Evolutionary conservation across 2,329 filamentous ascomycete species (phyloP), one percentile per base, ranked within the genome.

Genomic region (Epichloe baconii): DNA sequence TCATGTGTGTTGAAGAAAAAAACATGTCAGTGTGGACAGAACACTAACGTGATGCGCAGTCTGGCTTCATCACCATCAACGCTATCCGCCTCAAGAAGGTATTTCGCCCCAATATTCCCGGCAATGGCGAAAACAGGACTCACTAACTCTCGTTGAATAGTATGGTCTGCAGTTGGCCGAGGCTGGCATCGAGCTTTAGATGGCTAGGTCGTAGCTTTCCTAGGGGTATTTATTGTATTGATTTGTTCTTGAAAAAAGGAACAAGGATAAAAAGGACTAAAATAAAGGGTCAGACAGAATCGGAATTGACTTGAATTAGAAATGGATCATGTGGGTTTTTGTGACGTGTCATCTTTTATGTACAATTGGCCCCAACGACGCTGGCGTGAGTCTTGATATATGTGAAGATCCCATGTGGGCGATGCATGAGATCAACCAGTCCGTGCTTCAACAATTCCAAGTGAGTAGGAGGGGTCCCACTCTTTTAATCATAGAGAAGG

Each of bases 21-120:
- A 14, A 4, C 7, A 2, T 44, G 17, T 23, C 26, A 17, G 5
- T 7, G 19, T 14, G 19, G 7, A 14, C 17, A 15, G 11, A 21
- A 17, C 34, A 17, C 31, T 44, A 21, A 44, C 6, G 1, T 17
- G 11, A 17, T 8, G 4, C 26, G 12, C 31, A 49, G 17, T 58
- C 59, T 37, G 73, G 73, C 26, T 80, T 81, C 61, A 79, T 89
- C 63, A 75, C 74, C 51, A 81, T 87, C 59, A 76, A 89, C 62
- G 78, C 78, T 55, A 83, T 84, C 56, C 73, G 77, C 40, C 69
- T 83, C 44, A 71, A 79, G 68, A 80, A 63, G 57, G 48, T 44
- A 45, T 19, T 10, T 12, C 6, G 8, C 8, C 19, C 17, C 2
- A 12, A 12, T 38, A 5, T 12, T 21, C 34, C 19, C 19, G 19